Base-by-base conservation (phyloP, 495 filamentous ascomycete genomes). In the Penicillium antarcticum region DNA sequence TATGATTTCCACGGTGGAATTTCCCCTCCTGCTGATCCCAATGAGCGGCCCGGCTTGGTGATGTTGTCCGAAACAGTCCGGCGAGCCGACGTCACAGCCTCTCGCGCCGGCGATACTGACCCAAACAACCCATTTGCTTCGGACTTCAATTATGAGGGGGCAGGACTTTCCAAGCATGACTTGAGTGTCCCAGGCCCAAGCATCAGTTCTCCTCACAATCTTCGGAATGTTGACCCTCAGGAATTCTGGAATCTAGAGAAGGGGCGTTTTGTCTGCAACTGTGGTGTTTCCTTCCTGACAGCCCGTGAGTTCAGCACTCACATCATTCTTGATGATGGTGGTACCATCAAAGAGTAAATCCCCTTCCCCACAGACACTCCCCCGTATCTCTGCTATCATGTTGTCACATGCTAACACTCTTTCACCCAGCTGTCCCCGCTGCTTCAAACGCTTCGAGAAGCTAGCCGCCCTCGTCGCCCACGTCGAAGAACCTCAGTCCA, bases 391-490 rank as follows among this genome's bases (percentile, higher is more conserved):
- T n/a, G n/a, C n/a, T n/a, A n/a, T n/a, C n/a, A n/a, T n/a, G n/a
- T n/a, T n/a, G n/a, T n/a, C n/a, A n/a, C n/a, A n/a, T n/a, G 42
- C 36, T 24, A 13, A 45, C 5, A 23, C n/a, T 4, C 31, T 3
- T 24, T 12, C 9, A 13, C 34, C 11, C 29, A 62, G 68, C 17
- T 78, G 75, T 49, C 73, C 77, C 6, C 54, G 55, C 8, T 84
- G 80, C 53, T 55, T 64, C 45, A 72, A 71, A 29, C 19, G 61
- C 16, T 82, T 80, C 71, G 61, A 68, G 8, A 68, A 61, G 5
- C 65, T 58, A 3, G 58, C 68, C 4, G 74, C 74, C 1, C 57
- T 83, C 0, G 57, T 81, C 19, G 61, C 68, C 0, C 81, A 85
- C 45, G 74, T 72, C 56, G 81, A 85, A 61, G 61, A 67, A 1